Conservation (phyloP, 2,329 filamentous ascomycete genomes). For the Phaeosphaeria sp. region DNA sequence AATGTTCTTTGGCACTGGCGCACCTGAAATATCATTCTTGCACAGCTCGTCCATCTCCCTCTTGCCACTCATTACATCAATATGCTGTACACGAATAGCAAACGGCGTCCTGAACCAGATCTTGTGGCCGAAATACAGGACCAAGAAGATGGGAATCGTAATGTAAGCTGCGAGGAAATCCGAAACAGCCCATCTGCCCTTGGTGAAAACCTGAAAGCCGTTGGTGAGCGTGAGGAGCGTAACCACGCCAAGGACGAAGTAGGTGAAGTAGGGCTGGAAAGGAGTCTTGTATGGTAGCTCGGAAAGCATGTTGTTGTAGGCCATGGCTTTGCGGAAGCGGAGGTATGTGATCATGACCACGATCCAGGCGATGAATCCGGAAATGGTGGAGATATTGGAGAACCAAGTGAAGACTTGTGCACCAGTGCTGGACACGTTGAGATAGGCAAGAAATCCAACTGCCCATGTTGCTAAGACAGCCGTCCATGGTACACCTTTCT, state of each 20-base stretch:
- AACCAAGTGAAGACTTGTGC: slow-evolving; percentile 70
- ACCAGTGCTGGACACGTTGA: slow-evolving; percentile 56
- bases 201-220: slow-evolving; percentile 61
- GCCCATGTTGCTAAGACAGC: slow-evolving; percentile 48
- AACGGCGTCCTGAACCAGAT: slow-evolving; percentile 36
- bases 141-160: slow-evolving; percentile 48
- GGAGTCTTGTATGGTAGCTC: slow-evolving; percentile 58
- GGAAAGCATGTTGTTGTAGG: slow-evolving; percentile 63
- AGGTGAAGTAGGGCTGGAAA: slow-evolving; percentile 63
- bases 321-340: slow-evolving; percentile 59
- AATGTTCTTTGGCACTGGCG: slow-evolving; percentile 43
- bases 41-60: slow-evolving; percentile 47
- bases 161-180: slow-evolving; percentile 62
- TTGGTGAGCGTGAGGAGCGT: slow-evolving; percentile 42
- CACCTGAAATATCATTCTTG: slow-evolving; percentile 35
- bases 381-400: slow-evolving; percentile 69
- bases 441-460: slow-evolving; percentile 56
- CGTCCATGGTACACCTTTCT: slow-evolving; percentile 50
- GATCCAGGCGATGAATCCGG: slow-evolving; percentile 63
- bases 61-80: slow-evolving; percentile 44
- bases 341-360: slow-evolving; percentile 64
- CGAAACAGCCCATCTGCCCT: slow-evolving; percentile 50
- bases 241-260: slow-evolving; percentile 61
- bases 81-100: slow-evolving; percentile 33
- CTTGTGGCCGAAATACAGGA: slow-evolving; percentile 45